phyloP scores from a whole-genome alignment of 2,329 filamentous ascomycete genomes.

The Aspergillus novoparasiticus region DNA sequence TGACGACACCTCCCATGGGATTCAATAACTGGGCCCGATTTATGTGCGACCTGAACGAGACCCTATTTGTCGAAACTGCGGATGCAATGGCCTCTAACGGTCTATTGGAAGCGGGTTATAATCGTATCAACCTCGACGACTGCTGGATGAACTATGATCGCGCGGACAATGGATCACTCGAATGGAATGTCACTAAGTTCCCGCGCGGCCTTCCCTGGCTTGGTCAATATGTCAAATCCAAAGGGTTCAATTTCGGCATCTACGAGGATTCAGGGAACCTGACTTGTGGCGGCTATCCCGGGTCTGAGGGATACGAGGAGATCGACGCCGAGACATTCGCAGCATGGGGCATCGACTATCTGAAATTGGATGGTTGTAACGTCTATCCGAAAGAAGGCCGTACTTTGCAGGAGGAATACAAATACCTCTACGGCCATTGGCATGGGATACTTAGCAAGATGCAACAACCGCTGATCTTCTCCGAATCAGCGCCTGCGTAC shows the following conservation, averaged over 20 bases:
- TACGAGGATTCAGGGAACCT: slow-evolving; percentile 49
- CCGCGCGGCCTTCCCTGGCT: slow-evolving; percentile 49
- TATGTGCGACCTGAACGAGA: slow-evolving; percentile 52
- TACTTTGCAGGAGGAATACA: slow-evolving; percentile 29
- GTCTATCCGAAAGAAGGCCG: slow-evolving; percentile 27
- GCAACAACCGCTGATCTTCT: slow-evolving; percentile 46
- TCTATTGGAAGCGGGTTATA: slow-evolving; percentile 42
- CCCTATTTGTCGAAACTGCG: slow-evolving; percentile 51
- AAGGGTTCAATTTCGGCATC: slow-evolving; percentile 50
- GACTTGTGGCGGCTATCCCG: slow-evolving; percentile 50
- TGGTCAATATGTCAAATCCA: slow-evolving; percentile 38
- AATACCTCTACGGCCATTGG: slow-evolving; percentile 45
- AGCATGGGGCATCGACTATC: slow-evolving; percentile 47
- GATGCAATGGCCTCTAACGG: slow-evolving; percentile 49
- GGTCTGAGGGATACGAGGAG: slow-evolving; percentile 45
- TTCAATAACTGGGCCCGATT: slow-evolving; percentile 57
- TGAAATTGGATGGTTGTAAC: slow-evolving; percentile 54
- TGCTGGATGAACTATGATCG: slow-evolving; percentile 47
- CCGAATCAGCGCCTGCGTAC: slow-evolving; percentile 51
- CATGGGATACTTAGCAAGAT: slow-evolving; percentile 42
- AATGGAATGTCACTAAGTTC: slow-evolving; percentile 47
- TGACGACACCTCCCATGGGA: slow-evolving; percentile 52
- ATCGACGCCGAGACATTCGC: slow-evolving; percentile 44
- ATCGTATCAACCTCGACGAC: slow-evolving; percentile 50
- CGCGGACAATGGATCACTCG: slow-evolving; percentile 40